Evolutionary conservation across 2,329 filamentous ascomycete genomes (phyloP), one percentile per base, ranked within the genome.

Genomic region (Chrysoporthe deuterocubensis): DNA sequence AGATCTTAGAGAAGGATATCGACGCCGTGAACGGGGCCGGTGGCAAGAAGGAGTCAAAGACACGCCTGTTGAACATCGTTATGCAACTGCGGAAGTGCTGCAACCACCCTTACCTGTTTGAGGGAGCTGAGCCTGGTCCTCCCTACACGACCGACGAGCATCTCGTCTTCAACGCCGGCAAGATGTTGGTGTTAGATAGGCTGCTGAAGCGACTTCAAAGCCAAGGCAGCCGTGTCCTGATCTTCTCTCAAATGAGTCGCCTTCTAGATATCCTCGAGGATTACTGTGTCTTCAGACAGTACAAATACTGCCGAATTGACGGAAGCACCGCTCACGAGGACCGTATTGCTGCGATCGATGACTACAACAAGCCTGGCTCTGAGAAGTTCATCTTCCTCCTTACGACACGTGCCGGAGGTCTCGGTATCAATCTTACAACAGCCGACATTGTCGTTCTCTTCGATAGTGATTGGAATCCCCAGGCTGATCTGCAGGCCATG

Each of bases 61-160:
- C 96, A 1, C 90, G 96, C 71, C 87, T 99, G 32, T 85, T 99
- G 71, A 99, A 99, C 81, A 99, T 99, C 76, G 96, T 99, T 74
- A 99, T 99, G 96, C 96, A 99, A 80, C 87, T 99, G 71, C 91
- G 96, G 74, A 99, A 99, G 81, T 99, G 96, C 81, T 99, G 96
- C 79, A 99, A 99, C 74, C 96, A 99, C 76, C 96, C 96, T 0
- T 99, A 99, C 74, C 88, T 99, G 0, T 99, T 99, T 73, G 96
- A 99, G 77, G 96, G 96, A 65, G 96, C 96, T 11, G 96, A 99
- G 77, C 96, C 96, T 54, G 96, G 96, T 40, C 96, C 96, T 14
- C 96, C 96, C 1, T 99, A 98, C 78, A 99, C 96, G 0, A 99
- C 95, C 0, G 96, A 99, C 75, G 95, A 98, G 80, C 96, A 99